A percentile compares a stretch with the other conserved stretches of the same genome.
phyloP scores from a whole-genome alignment of 2,329 filamentous ascomycete genomes.

The Davidsoniella virescens region DNA sequence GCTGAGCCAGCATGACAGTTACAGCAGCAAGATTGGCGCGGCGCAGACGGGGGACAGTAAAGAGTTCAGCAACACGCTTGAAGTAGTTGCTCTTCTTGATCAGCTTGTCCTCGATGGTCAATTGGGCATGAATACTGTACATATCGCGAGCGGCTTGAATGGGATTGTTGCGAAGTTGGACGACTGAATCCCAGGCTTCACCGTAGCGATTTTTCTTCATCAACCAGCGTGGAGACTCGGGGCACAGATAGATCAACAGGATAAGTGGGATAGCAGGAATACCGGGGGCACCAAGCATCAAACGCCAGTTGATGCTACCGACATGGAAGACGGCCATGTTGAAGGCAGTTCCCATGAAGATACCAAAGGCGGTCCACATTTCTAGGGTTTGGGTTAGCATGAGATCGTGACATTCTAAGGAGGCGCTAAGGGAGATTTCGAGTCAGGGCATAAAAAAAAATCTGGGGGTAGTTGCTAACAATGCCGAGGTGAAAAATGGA shows the following conservation, averaged over 20 bases:
- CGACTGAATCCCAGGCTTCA: conserved; percentile 39
- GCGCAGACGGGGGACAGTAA: conserved; percentile 40
- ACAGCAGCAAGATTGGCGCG: conserved; percentile 50
- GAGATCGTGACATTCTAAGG: not conserved
- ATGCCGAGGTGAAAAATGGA: not conserved
- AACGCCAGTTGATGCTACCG: conserved; percentile 42
- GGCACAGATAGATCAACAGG: conserved; percentile 40
- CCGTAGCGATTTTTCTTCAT: conserved; percentile 42
- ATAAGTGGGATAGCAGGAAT: conserved; percentile 47
- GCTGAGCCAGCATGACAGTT: conserved; percentile 51
- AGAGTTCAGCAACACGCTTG: conserved; percentile 37
- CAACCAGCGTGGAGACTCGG: conserved; percentile 49
- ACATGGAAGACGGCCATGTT: conserved; percentile 47
- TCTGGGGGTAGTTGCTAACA: not conserved
- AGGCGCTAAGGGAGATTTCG: not conserved
- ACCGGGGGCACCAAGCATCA: conserved; percentile 43
- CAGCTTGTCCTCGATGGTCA: conserved; percentile 20
- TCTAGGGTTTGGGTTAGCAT: conserved; percentile 16
- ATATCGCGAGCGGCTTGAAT: conserved; percentile 46
- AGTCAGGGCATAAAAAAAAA: not conserved
- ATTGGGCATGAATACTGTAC: conserved; percentile 35
- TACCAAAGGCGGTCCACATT: conserved; percentile 38
- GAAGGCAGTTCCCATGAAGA: conserved; percentile 49
- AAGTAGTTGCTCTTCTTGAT: conserved; percentile 27
- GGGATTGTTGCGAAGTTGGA: conserved; percentile 38